phyloP scores from a whole-genome alignment of 306 rosid species.

The Betula pendula region DNA sequence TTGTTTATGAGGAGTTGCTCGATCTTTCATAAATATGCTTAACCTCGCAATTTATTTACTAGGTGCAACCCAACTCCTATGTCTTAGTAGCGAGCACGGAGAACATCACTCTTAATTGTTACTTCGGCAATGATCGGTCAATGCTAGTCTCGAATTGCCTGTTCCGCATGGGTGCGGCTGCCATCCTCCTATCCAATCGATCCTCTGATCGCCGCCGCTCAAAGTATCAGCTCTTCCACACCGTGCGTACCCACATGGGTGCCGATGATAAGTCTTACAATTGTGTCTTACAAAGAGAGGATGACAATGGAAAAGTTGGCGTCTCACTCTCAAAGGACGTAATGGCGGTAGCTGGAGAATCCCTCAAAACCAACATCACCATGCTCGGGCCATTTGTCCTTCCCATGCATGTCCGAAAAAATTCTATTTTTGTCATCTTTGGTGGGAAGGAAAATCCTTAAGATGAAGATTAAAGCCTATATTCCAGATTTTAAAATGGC shows the following conservation, averaged over 20 bases:
- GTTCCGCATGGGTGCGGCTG: conserved; percentile 83
- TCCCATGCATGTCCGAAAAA: conserved; percentile 88
- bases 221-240: conserved; percentile 76
- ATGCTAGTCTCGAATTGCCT: conserved; percentile 88
- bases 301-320: conserved; percentile 50
- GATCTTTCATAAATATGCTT: background rate
- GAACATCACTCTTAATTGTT: conserved; percentile 87
- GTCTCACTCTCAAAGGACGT: conserved; percentile 77
- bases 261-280: conserved; percentile 59
- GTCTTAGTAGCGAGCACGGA: conserved; percentile 86
- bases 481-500: conserved; percentile 88
- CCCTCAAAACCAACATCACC: conserved; percentile 79
- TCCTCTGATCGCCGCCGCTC: conserved; percentile 49
- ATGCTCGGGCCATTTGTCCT: conserved; percentile 82
- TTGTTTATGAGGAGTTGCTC: background rate
- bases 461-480: conserved; percentile 69
- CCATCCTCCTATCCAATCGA: conserved; percentile 69
- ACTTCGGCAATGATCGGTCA: conserved; percentile 77
- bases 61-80: conserved; percentile 82
- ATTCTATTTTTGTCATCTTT: conserved; percentile 59
- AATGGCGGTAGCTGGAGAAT: conserved; percentile 83
- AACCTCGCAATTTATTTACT: background rate
- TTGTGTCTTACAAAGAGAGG: conserved; percentile 77
- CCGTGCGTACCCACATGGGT: conserved; percentile 79
- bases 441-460: conserved; percentile 60